Percentiles rank a stretch among this genome's conserved stretches.
These are phyloP conservation scores for Acanthamoeba quina DNA, from an alignment of 208 protist species.

Conservation along the genomic window DNA sequence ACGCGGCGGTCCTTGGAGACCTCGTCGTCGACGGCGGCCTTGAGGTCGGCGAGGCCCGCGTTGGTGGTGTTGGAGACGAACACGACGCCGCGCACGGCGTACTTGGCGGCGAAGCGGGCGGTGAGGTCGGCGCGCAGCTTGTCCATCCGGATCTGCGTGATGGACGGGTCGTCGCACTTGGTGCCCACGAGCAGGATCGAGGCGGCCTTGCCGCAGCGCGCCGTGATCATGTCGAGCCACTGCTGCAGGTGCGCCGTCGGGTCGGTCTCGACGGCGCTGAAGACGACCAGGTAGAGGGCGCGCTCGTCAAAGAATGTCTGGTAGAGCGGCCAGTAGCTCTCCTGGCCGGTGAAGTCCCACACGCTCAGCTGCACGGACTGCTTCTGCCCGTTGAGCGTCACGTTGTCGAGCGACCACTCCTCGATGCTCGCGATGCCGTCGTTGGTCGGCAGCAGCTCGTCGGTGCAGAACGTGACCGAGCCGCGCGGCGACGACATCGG, in stretches of 20 bases:
- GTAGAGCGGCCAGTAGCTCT: constrained; percentile 1
- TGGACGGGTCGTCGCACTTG: background rate
- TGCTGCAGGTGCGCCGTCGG: background rate
- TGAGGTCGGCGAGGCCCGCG: background rate
- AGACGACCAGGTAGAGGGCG: background rate
- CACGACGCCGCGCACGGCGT: background rate
- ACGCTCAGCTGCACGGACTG: constrained; percentile 1
- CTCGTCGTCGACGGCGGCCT: background rate
- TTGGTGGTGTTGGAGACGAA: constrained; percentile 14
- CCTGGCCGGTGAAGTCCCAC: constrained; percentile 24
- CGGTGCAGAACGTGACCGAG: background rate
- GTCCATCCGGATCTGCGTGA: background rate
- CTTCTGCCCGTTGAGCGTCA: background rate
- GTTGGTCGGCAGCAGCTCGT: constrained; percentile 14
- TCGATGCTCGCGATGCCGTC: constrained; percentile 12
- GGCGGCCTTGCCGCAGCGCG: background rate
- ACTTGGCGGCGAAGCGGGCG: background rate
- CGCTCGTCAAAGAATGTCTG: constrained; percentile 16
- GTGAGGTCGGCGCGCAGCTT: background rate
- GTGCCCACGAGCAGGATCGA: background rate
- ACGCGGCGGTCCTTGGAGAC: constrained; percentile 2
- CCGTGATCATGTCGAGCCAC: constrained; percentile 21
- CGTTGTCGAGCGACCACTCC: constrained; percentile 2
- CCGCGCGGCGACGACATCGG: background rate
- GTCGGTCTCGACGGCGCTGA: background rate